Evolutionary conservation across 331 rosid species (phyloP), one percentile per base, ranked within the genome.

Genomic region (Pyracantha coccinea): DNA sequence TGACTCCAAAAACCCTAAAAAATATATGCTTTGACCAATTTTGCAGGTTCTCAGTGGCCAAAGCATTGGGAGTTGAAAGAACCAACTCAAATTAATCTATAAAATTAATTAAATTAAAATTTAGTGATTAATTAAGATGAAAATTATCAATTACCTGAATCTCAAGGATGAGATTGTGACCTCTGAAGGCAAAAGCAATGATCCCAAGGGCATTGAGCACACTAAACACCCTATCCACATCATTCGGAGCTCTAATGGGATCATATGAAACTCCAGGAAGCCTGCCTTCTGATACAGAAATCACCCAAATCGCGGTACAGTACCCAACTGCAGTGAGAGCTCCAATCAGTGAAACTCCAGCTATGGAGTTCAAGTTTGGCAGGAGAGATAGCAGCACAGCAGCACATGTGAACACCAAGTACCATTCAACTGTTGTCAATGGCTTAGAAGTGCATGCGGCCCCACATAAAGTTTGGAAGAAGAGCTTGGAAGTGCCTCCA

Each of bases 81-180:
- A 59, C 45, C 45, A 59, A 24, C 33, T 24, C 15, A 59, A 14
- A 5, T 3, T 13, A 59, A 23, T 23, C 8, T 59, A 27, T 62
- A 57, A 57, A 21, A 20, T 1, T n/a, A 55, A n/a, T 55, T 20
- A 9, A 57, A 21, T 38, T 38, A 38, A 38, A 38, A 38, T 38
- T 38, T 38, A 38, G 14, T 38, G 14, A 10, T 2, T 25, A 23
- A 62, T 7, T 62, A 62, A n/a, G 69, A 65, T 31, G 35, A 6
- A 64, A 29, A 16, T 29, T 19, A 6, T 17, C 24, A 33, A 11
- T 32, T 3, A 91, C 97, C 97, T 91, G 97, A 23, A 91, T 91
- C 78, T 89, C 96, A 57, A 91, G 97, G 85, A 91, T 79, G 52
- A 91, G 96, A 69, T 91, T 91, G 77, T 91, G 97, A 23, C 97